Percentiles rank a stretch among this genome's conserved stretches.
phyloP scores from a whole-genome alignment of 2,329 filamentous ascomycete genomes.

The Cordyceps cicadae region DNA sequence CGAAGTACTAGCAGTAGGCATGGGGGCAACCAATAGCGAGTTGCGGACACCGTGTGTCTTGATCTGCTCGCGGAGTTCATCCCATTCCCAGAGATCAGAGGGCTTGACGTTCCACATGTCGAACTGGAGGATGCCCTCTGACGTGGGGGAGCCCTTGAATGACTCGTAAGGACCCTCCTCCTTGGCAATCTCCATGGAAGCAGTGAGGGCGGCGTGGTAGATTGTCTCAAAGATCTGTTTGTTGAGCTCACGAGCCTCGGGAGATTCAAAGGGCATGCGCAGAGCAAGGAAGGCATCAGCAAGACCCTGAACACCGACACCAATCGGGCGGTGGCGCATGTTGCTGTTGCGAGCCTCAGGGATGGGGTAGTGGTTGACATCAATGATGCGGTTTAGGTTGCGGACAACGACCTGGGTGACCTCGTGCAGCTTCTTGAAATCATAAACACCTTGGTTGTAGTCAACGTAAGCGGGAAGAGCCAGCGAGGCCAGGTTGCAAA shows the following conservation, averaged over 20 bases:
- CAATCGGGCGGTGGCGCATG: constrained; percentile 92
- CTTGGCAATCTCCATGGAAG: constrained; percentile 80
- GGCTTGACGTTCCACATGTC: constrained; percentile 98
- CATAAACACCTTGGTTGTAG: constrained; percentile 72
- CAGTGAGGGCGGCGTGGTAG: constrained; percentile 89
- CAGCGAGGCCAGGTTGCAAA: constrained; percentile 94
- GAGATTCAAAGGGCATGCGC: constrained; percentile 92
- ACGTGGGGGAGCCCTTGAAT: constrained; percentile 88
- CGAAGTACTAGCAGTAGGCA: constrained; percentile 95
- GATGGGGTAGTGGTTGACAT: constrained; percentile 98
- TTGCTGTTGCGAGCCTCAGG: constrained; percentile 90
- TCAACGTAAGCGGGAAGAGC: constrained; percentile 88
- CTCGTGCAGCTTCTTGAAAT: constrained; percentile 95
- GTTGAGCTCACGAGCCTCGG: constrained; percentile 88
- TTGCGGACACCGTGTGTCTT: constrained; percentile 91
- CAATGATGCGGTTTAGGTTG: constrained; percentile 97
- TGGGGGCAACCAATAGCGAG: constrained; percentile 88
- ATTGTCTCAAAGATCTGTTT: constrained; percentile 99
- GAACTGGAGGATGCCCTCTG: constrained; percentile 91
- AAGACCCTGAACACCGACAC: constrained; percentile 93
- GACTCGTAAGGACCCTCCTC: constrained; percentile 77
- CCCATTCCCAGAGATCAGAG: constrained; percentile 95
- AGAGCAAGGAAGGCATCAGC: constrained; percentile 97
- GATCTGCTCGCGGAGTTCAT: constrained; percentile 77
- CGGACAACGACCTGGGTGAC: constrained; percentile 85